Evolutionary conservation across 2,329 filamentous ascomycete species (phyloP).

Genomic region (Cyanodermella asteris): DNA sequence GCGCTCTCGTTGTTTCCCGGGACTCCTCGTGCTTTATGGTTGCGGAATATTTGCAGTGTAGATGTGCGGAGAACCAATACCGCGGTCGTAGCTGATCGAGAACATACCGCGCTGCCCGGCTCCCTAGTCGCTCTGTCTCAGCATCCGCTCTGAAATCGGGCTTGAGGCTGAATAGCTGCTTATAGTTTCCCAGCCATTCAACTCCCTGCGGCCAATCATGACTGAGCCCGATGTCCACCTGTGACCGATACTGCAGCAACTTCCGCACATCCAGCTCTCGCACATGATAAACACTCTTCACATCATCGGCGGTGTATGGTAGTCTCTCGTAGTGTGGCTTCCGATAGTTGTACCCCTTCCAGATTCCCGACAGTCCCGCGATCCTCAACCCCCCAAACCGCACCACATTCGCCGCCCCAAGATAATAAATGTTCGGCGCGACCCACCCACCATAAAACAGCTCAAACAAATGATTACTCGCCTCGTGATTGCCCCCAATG

Average conservation of each 20-base stretch:
- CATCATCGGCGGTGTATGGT: conserved; percentile 56
- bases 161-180: conserved; percentile 50
- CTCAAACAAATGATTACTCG: conserved; percentile 73
- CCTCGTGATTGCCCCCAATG: conserved; percentile 88
- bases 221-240: conserved; percentile 76
- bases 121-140: conserved; percentile 53
- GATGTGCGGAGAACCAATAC: conserved; percentile 84
- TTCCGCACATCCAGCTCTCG: conserved; percentile 82
- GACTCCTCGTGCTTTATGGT: conserved; percentile 25
- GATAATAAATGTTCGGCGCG: conserved; percentile 89
- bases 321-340: conserved; percentile 68
- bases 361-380: conserved; percentile 79
- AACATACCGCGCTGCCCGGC: conserved; percentile 53
- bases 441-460: conserved; percentile 95
- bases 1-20: background rate
- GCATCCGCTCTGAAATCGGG: conserved; percentile 57
- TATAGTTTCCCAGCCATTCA: conserved; percentile 53
- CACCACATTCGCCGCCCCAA: conserved; percentile 79
- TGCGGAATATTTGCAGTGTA: conserved; percentile 75
- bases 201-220: conserved; percentile 87
- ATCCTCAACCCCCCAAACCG: conserved; percentile 69
- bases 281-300: conserved; percentile 72
- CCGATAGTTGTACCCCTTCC: conserved; percentile 74
- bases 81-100: conserved; percentile 61
- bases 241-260: conserved; percentile 59